phyloP scores from a whole-genome alignment of 2,329 filamentous ascomycete species.

The Fonsecaea pugnacius region DNA sequence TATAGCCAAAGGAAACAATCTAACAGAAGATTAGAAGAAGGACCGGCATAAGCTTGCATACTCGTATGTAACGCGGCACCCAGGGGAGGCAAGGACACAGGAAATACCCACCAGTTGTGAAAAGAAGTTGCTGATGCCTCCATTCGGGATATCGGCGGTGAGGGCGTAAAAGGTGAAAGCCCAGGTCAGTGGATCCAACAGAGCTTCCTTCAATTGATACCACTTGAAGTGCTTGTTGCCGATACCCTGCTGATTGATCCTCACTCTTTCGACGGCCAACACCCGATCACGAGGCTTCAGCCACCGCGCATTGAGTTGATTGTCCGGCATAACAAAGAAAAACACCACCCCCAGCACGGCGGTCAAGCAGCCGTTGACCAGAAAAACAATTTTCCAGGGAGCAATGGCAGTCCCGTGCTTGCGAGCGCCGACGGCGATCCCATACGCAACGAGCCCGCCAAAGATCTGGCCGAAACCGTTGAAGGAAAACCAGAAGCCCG shows the following conservation, averaged over 20 bases:
- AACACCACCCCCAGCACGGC: conserved; percentile 55
- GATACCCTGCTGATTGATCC: conserved; percentile 75
- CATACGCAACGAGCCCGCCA: conserved; percentile 66
- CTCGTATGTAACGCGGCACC: no score
- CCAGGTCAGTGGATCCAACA: conserved; percentile 64
- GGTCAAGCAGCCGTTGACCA: conserved; percentile 60
- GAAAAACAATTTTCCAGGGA: conserved; percentile 68
- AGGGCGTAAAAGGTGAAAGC: conserved; percentile 63
- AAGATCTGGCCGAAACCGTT: conserved; percentile 68
- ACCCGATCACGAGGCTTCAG: conserved; percentile 69
- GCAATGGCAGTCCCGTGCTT: conserved; percentile 62
- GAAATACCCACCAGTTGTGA: conserved; percentile 53
- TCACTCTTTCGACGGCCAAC: conserved; percentile 71
- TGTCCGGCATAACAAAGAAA: conserved; percentile 61
- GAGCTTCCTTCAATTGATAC: conserved; percentile 66
- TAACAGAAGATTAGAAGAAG: conserved; percentile 26
- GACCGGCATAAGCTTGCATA: not conserved
- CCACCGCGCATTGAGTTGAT: conserved; percentile 64
- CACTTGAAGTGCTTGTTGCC: conserved; percentile 71
- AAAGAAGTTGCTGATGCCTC: conserved; percentile 66
- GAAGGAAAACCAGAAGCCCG: conserved; percentile 71
- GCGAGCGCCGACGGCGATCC: conserved; percentile 61
- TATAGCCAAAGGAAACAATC: conserved; percentile 69
- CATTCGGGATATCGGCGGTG: conserved; percentile 62
- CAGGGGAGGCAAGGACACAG: not conserved